These are phyloP conservation scores for Fistulina hepatica DNA, from an alignment of 1,284 basidiomycete species.

Conservation along the genomic window DNA sequence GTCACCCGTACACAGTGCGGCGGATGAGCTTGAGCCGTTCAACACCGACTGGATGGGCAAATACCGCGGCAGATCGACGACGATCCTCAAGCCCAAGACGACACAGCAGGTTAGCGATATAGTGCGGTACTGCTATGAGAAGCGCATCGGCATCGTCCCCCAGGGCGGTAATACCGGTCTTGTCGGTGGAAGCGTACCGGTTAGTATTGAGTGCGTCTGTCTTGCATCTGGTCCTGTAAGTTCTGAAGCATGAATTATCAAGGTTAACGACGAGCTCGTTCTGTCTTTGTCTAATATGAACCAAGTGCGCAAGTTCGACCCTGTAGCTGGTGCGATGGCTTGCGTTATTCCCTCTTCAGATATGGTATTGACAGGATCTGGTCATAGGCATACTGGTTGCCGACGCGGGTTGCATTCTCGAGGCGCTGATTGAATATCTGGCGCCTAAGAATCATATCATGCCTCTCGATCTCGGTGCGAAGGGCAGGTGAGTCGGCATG, in stretches of 20 bases:
- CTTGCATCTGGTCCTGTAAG: too few relatives aligned
- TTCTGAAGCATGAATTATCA: too few relatives aligned
- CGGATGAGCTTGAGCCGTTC: slow-evolving; percentile 69
- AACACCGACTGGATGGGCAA: slow-evolving; percentile 99
- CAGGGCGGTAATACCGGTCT: slow-evolving; percentile 99
- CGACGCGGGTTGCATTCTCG: slow-evolving; percentile 93
- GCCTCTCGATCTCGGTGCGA: slow-evolving; percentile 96
- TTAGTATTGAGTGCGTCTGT: too few relatives aligned
- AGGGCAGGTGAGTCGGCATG: slow-evolving; percentile 66
- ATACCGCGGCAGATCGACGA: slow-evolving; percentile 75
- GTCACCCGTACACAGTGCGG: slow-evolving; percentile 32
- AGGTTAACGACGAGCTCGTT: slow-evolving; percentile 82
- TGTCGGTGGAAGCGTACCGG: slow-evolving; percentile 92
- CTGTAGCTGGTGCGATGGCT: slow-evolving; percentile 62
- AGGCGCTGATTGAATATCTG: slow-evolving; percentile 81
- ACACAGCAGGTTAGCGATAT: slow-evolving; percentile 85
- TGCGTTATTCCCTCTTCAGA: slow-evolving; percentile 9
- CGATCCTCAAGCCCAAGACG: slow-evolving; percentile 84
- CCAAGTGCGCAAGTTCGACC: slow-evolving; percentile 85
- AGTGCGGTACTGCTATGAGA: slow-evolving; percentile 73
- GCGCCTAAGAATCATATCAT: slow-evolving; percentile 89
- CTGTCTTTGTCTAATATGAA: slow-evolving; percentile 79
- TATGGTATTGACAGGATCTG: too few relatives aligned
- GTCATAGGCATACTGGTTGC: slow-evolving; percentile 57
- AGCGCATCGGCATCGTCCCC: slow-evolving; percentile 81